These are phyloP conservation scores for Hymenoscyphus scutula DNA, from an alignment of 2,329 filamentous ascomycete species.

Conservation along the genomic window DNA sequence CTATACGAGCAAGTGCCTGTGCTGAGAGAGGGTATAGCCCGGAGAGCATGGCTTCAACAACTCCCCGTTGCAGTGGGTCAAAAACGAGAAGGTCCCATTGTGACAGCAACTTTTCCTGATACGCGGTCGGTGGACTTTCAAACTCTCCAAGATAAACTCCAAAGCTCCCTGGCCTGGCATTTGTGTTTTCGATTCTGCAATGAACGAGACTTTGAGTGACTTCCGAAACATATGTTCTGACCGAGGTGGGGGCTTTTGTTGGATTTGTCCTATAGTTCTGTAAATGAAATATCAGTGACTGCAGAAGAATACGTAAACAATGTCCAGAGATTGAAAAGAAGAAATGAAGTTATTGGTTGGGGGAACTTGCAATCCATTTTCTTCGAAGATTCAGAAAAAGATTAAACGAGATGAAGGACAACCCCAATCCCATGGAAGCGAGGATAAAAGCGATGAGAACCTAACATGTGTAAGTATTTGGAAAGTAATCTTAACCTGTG, in stretches of 20 bases:
- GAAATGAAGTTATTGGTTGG: not conserved
- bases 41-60: constrained; percentile 36
- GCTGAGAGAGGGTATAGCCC: constrained; percentile 19
- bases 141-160: constrained; percentile 45
- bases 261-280: constrained; percentile 20
- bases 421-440: constrained; percentile 24
- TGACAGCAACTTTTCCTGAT: constrained; percentile 38
- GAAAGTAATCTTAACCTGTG: not conserved
- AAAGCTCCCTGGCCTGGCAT: constrained; percentile 27
- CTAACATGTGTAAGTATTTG: constrained; percentile 12
- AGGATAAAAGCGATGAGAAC: constrained; percentile 30
- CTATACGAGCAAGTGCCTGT: constrained; percentile 27
- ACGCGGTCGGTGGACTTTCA: constrained; percentile 32
- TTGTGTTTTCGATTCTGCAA: constrained; percentile 19
- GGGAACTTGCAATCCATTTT: constrained; percentile 14
- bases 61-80: constrained; percentile 41
- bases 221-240: constrained; percentile 22
- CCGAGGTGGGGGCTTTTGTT: constrained; percentile 12
- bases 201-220: constrained; percentile 16
- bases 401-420: constrained; percentile 21
- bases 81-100: constrained; percentile 45
- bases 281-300: not conserved
- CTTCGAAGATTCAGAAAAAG: constrained; percentile 12
- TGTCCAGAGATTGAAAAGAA: no score
- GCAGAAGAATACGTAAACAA: not conserved